Base-by-base conservation (phyloP, 768 basidiomycete genomes). In the Roridomyces roridus region DNA sequence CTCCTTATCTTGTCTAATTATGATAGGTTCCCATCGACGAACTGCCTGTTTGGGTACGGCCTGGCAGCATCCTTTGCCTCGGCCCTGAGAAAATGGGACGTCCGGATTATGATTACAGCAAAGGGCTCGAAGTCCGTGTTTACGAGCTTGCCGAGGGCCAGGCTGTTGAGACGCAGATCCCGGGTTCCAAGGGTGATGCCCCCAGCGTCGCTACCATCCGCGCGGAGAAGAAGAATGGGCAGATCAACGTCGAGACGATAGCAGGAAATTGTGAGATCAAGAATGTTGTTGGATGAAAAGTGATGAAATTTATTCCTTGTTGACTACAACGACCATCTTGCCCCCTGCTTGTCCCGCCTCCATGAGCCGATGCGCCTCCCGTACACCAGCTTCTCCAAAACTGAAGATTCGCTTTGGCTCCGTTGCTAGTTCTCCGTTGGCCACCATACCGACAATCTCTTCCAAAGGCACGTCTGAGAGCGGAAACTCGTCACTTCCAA, bases 31-130 rank as follows among this genome's bases (percentile, higher is more conserved):
- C 85, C 23, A 69, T 88, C 35, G 80, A 86, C 63, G 79, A 82
- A 52, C 78, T 91, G 35, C 88, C 87, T 15, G 82, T 90, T 25
- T 90, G 83, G 82, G 82, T 89, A 34, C 77, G 85, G 34, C 80
- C 80, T 24, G 82, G 80, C 34, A 81, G 79, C 15, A 77, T 89
- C 18, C 68, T 91, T 18, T 72, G 79, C 48, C 75, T 89, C n/a
- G 86, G 87, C 5, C 82, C 86, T 17, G 65, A 73, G 28, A 74
- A 77, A 24, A 71, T 77, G 20, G 76, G 75, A 23, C 75, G 79
- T 2, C 87, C 88, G 5, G 88, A 89, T 67, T 89, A 89, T 64
- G 81, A 85, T 31, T 85, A 81, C 57, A 71, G 72, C 53, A 63
- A 75, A 60, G 71, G 72, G 23, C 47, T 86, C 20, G 80, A 86